A percentile compares a stretch with the other conserved stretches of the same genome.
Conservation (phyloP, 306 rosid species). For the Prunus campanulata region DNA sequence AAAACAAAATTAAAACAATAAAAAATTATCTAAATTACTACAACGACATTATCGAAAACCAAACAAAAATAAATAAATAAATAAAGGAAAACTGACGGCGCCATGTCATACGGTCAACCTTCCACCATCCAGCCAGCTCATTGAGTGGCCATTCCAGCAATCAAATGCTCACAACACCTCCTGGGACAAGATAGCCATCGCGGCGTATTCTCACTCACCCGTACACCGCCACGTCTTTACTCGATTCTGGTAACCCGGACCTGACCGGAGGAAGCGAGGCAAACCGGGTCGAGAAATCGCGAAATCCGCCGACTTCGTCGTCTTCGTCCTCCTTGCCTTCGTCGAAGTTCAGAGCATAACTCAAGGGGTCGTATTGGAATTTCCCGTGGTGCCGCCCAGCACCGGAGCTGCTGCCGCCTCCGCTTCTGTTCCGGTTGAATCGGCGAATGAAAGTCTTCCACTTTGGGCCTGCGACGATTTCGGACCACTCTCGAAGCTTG, state of each 20-base stretch:
- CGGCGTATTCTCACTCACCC: constrained; percentile 30
- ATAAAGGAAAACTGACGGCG: constrained; percentile 19
- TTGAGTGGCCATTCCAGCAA: constrained; percentile 28
- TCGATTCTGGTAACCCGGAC: neutral
- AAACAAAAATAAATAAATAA: neutral
- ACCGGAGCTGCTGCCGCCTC: neutral
- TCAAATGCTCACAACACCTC: neutral
- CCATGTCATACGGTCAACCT: constrained; percentile 22
- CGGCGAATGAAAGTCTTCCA: constrained; percentile 94
- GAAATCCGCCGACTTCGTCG: constrained; percentile 32
- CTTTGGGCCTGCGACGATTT: constrained; percentile 89
- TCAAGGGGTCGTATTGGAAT: constrained; percentile 80
- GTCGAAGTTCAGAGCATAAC: constrained; percentile 89
- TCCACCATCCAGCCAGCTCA: constrained; percentile 32
- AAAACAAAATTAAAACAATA: neutral
- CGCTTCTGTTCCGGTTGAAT: constrained; percentile 52
- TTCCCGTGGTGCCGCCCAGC: constrained; percentile 47
- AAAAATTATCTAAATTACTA: neutral
- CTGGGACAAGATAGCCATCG: constrained; percentile 12
- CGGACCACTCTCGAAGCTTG: constrained; percentile 87
- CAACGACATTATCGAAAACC: neutral
- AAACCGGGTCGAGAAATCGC: constrained; percentile 75
- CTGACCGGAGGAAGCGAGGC: constrained; percentile 34
- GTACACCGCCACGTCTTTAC: constrained; percentile 29
- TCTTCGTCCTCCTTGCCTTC: constrained; percentile 55